Conservation (phyloP, 2,329 filamentous ascomycete species). For the Cladorrhinum sp. region DNA sequence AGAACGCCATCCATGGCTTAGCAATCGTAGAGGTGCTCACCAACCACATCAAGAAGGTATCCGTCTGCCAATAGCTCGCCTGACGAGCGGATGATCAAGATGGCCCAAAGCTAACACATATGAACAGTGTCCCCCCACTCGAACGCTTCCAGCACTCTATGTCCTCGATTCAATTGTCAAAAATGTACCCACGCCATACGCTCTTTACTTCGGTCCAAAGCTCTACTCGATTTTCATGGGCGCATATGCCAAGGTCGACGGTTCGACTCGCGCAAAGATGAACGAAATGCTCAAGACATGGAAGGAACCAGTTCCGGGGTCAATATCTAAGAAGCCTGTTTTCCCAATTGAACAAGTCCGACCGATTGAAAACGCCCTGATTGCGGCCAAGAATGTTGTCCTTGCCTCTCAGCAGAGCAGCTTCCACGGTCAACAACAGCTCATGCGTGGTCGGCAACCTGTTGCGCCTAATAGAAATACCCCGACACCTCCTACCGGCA, state of each 20-base stretch:
- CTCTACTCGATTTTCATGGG: constrained; percentile 96
- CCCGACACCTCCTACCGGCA: constrained; percentile 65
- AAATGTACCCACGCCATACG: constrained; percentile 97
- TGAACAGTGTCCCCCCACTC: constrained; percentile 73
- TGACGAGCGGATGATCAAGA: background rate
- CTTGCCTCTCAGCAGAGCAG: constrained; percentile 58
- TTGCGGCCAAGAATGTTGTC: constrained; percentile 68
- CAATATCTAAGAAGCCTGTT: constrained; percentile 86
- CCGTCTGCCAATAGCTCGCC: background rate
- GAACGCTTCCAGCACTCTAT: constrained; percentile 94
- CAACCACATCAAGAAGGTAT: constrained; percentile 90
- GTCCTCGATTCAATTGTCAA: constrained; percentile 98
- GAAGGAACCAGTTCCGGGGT: constrained; percentile 95
- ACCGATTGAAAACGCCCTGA: constrained; percentile 89
- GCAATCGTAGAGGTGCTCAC: constrained; percentile 88
- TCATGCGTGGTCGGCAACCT: constrained; percentile 48
- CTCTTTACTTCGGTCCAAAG: constrained; percentile 86
- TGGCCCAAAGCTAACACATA: constrained; percentile 25
- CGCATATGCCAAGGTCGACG: constrained; percentile 86
- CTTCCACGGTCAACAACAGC: constrained; percentile 53
- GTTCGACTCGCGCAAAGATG: constrained; percentile 79
- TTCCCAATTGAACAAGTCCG: constrained; percentile 84
- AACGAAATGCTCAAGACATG: constrained; percentile 97
- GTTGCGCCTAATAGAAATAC: constrained; percentile 65
- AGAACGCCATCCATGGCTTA: constrained; percentile 93